phyloP scores from a whole-genome alignment of 148 eudicot species.

The Arbutus unedo region DNA sequence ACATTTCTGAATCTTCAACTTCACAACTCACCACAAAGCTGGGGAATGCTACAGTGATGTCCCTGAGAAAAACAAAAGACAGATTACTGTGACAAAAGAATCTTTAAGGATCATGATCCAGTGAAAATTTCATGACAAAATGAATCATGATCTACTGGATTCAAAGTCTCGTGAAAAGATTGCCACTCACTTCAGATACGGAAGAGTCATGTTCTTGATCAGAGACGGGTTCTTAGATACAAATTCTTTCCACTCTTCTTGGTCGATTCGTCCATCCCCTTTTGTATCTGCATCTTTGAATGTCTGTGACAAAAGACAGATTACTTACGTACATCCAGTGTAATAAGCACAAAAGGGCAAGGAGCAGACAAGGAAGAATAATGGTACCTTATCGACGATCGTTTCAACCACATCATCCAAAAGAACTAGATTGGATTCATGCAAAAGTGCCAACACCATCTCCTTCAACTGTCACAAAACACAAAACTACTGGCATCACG shows the following conservation, averaged over 20 bases:
- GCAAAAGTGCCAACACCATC: conserved; percentile 72
- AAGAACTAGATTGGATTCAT: conserved; percentile 65
- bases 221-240: conserved; percentile 77
- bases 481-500: conserved; percentile 9
- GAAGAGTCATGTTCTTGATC: conserved; percentile 96
- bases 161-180: background rate
- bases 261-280: conserved; percentile 77
- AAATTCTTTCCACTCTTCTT: conserved; percentile 81
- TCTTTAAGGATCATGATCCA: too few relatives aligned
- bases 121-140: too few relatives aligned
- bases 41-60: conserved; percentile 80
- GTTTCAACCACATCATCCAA: conserved; percentile 54
- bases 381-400: conserved; percentile 67
- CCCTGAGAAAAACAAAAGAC: conserved; percentile 40
- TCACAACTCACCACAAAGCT: conserved; percentile 73
- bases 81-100: too few relatives aligned
- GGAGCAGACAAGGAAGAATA: background rate
- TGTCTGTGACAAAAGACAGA: conserved; percentile 37
- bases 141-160: background rate
- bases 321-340: background rate
- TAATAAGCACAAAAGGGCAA: background rate
- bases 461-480: conserved; percentile 54
- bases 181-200: conserved; percentile 72
- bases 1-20: conserved; percentile 54
- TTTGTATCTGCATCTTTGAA: conserved; percentile 71